phyloP scores from a whole-genome alignment of 2,329 filamentous ascomycete genomes.

The Colletotrichum liriopes region DNA sequence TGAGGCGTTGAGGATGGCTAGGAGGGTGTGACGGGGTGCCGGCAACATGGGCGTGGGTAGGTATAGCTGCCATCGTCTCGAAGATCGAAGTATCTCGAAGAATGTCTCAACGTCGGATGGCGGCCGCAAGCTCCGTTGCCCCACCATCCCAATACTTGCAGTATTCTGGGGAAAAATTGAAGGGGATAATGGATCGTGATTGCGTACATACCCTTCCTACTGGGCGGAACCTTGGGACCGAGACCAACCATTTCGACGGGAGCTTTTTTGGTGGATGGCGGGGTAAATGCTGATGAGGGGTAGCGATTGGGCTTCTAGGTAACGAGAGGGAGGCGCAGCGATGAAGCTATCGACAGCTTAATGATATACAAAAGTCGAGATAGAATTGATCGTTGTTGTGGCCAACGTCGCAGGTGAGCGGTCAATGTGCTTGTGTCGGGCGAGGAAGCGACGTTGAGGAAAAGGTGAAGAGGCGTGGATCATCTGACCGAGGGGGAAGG shows the following conservation, averaged over 20 bases:
- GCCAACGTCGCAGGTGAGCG: slow-evolving; percentile 6
- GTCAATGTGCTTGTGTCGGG: slow-evolving; percentile 24
- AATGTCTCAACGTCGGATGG: slow-evolving; percentile 17
- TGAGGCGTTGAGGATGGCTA: slow-evolving; percentile 37
- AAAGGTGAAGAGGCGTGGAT: slow-evolving; percentile 39
- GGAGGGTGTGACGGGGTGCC: slow-evolving; percentile 31
- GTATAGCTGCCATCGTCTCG: slow-evolving; percentile 18
- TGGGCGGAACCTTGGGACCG: slow-evolving; percentile 66
- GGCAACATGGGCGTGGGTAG: slow-evolving; percentile 15
- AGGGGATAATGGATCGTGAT: slow-evolving; percentile 38
- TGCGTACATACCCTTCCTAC: slow-evolving; percentile 77
- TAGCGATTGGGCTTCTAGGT: slow-evolving; percentile 17
- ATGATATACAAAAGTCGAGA: not conserved
- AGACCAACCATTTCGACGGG: slow-evolving; percentile 65
- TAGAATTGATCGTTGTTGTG: slow-evolving; percentile 5
- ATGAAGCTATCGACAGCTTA: not conserved
- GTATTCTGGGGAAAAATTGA: slow-evolving; percentile 21
- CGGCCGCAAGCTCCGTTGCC: slow-evolving; percentile 14
- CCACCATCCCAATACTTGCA: slow-evolving; percentile 2
- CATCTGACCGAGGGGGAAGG: slow-evolving; percentile 35
- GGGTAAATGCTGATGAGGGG: slow-evolving; percentile 48
- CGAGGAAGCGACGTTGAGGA: slow-evolving; percentile 39
- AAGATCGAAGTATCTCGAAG: slow-evolving; percentile 25
- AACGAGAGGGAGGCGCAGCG: slow-evolving; percentile 5
- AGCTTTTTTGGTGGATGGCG: slow-evolving; percentile 46